Conservation (phyloP, 1,284 basidiomycete genomes). For the Cutaneotrichosporon daszewskae region DNA sequence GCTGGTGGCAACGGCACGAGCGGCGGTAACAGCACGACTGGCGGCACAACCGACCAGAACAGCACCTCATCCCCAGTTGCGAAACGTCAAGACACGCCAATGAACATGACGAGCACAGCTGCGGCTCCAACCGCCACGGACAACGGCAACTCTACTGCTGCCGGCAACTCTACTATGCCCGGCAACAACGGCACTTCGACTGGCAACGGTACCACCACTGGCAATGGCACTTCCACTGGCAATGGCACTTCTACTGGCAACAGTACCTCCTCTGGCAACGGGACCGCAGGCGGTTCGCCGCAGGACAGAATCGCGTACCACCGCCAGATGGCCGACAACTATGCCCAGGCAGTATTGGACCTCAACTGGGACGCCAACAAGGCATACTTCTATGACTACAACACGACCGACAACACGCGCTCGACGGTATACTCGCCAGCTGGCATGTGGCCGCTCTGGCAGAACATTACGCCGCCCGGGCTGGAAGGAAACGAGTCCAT, state of each 20-base stretch:
- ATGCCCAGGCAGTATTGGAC: constrained; percentile 70
- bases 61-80: too few relatives aligned
- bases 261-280: background rate
- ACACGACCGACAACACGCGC: constrained; percentile 60
- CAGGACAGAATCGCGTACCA: constrained; percentile 52
- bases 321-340: constrained; percentile 54
- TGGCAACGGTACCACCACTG: background rate
- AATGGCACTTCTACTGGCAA: background rate
- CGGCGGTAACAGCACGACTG: background rate
- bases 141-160: too few relatives aligned
- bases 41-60: too few relatives aligned
- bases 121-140: background rate
- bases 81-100: too few relatives aligned
- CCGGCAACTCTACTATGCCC: too few relatives aligned
- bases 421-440: constrained; percentile 63
- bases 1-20: background rate
- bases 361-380: constrained; percentile 76
- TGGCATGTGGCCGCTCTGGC: constrained; percentile 82
- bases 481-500: constrained; percentile 53
- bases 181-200: background rate
- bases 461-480: constrained; percentile 70
- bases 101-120: background rate
- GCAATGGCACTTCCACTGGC: background rate
- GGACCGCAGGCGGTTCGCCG: constrained; percentile 5
- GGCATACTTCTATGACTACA: constrained; percentile 70